Evolutionary conservation across 1,284 basidiomycete species (phyloP), one percentile per base, ranked within the genome.

Genomic region (Puccinia triticina): DNA sequence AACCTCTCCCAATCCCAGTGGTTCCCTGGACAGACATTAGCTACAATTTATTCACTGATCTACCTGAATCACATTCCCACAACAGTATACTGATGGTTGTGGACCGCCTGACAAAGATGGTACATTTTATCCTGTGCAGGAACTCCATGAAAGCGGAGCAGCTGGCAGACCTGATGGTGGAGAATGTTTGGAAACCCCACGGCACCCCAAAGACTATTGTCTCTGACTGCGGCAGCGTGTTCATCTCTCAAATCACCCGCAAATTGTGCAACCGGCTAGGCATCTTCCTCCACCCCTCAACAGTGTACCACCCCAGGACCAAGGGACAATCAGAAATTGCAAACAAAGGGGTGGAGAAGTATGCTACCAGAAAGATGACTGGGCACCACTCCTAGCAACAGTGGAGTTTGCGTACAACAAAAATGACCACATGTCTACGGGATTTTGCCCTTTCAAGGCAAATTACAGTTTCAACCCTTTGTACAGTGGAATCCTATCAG

Each of bases 351-450:
- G 40, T 67, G 16, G 64, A 66, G n/a, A 18, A 66, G 18, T 66
- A 66, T 29, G 1, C 5, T 66, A 66, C 16, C 64, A 14, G 14
- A n/a, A n/a, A n/a, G n/a, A n/a, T n/a, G n/a, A n/a, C n/a, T n/a
- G n/a, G n/a, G n/a, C n/a, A n/a, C n/a, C 43, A 46, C 29, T 67
- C 1, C 14, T 67, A 14, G 34, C 67, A 34, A 34, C 40, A 10
- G 67, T n/a, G 8, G 67, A 71, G 16, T 71, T 71, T 71, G 67
- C 67, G 32, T 71, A 71, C 37, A 71, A 71, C 32, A 71, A 71
- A 26, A 23, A 40, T 1, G 61, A 66, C 29, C 61, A 66, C 5
- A 26, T 34, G 21, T 21, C 61, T 0, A 66, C 26, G 0, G 61
- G 61, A n/a, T 5, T 66, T 0, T 66, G 21, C 1, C 61, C 61